Conservation (phyloP, 1,139 yeast species). For the Geotrichum restrictum region DNA sequence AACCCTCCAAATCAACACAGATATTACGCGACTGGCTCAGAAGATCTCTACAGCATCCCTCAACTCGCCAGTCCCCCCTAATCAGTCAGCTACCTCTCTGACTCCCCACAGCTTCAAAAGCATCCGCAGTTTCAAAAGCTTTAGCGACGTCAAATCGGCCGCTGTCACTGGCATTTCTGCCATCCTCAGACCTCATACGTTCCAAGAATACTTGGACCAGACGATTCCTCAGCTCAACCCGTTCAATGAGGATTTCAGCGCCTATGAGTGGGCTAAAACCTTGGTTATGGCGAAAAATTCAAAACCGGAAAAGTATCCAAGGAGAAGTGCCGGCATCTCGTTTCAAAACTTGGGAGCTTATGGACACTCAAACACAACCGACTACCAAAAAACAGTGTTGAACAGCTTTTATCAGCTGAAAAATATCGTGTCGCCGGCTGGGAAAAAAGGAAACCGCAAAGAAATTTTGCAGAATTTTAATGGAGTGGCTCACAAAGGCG, state of each 20-base stretch:
- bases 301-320: constrained; percentile 61
- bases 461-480: constrained; percentile 67
- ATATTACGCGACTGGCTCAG: constrained; percentile 11
- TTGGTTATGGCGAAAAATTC: constrained; percentile 52
- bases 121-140: neutral
- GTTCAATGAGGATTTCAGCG: constrained; percentile 50
- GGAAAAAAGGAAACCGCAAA: constrained; percentile 37
- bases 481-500: constrained; percentile 65
- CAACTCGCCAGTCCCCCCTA: neutral
- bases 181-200: neutral
- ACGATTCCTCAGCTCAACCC: constrained; percentile 45
- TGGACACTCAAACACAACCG: constrained; percentile 74
- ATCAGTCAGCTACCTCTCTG: neutral
- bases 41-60: constrained; percentile 2
- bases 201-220: constrained; percentile 5
- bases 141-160: neutral
- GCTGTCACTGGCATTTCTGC: neutral
- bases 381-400: constrained; percentile 69
- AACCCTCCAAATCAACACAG: neutral
- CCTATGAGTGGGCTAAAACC: constrained; percentile 71
- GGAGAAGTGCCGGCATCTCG: constrained; percentile 54
- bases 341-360: constrained; percentile 65
- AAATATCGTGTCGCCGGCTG: constrained; percentile 32
- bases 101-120: no score
- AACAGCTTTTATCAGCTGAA: constrained; percentile 37